Conservation (phyloP, 2,329 filamentous ascomycete genomes). For the Calonectria leucothoes region DNA sequence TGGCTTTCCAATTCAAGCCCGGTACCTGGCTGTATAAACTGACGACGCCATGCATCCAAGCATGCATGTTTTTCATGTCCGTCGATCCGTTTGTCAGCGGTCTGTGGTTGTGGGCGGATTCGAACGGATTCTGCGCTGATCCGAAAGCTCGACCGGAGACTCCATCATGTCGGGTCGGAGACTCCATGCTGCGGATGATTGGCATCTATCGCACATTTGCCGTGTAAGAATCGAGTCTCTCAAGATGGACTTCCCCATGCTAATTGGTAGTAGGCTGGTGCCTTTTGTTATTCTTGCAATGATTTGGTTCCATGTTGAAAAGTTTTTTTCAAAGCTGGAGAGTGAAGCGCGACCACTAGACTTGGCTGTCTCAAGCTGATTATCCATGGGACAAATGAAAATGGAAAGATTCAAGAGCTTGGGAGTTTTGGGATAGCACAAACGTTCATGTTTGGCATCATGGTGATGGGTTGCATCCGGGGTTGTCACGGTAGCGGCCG, state of each 20-base stretch:
- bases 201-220: not conserved
- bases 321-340: not conserved
- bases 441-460: too few species aligned
- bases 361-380: not conserved
- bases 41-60: not conserved
- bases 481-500: too few species aligned
- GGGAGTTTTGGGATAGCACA: too few species aligned
- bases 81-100: not conserved
- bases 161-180: not conserved
- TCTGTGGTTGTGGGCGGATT: not conserved
- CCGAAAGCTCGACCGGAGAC: not conserved
- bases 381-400: not conserved
- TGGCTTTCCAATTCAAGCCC: not conserved
- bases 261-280: not conserved
- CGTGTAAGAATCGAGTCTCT: not conserved
- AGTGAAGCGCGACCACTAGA: not conserved
- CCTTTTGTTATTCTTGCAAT: not conserved
- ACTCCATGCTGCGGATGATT: not conserved
- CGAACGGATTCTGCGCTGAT: not conserved
- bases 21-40: not conserved
- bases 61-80: not conserved
- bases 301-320: not conserved
- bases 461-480: too few species aligned
- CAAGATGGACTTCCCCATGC: not conserved
- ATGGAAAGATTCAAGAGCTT: not conserved